Conservation (phyloP, 179 eudicot species). For the Amaranthus tricolor region DNA sequence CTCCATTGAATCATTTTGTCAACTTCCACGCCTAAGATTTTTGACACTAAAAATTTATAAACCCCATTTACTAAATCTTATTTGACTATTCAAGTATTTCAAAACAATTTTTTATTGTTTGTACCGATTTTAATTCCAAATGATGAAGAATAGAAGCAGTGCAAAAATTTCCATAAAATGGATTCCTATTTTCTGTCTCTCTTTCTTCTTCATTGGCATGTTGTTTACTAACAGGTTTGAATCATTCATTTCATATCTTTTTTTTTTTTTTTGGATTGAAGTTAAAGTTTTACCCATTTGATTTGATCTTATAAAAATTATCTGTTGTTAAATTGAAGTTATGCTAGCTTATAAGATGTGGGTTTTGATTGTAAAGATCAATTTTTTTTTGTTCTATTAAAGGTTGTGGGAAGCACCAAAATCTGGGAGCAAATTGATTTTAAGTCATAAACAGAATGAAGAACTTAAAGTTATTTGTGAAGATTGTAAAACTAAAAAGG, state of each 20-base stretch:
- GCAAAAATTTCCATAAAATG: constrained; percentile 63
- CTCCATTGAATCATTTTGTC: background rate
- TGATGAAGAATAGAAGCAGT: constrained; percentile 57
- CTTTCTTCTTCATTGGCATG: constrained; percentile 71
- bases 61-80: background rate
- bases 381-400: background rate
- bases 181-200: constrained; percentile 61
- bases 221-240: constrained; percentile 72
- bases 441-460: constrained; percentile 53
- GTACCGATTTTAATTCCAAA: background rate
- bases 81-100: no score
- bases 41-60: background rate
- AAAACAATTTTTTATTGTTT: background rate
- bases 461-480: constrained; percentile 59
- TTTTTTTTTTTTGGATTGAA: background rate
- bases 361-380: background rate
- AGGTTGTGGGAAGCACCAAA: constrained; percentile 70
- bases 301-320: constrained; percentile 3
- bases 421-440: constrained; percentile 51
- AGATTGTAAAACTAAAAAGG: constrained; percentile 34
- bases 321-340: constrained; percentile 6
- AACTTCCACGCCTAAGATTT: background rate
- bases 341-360: constrained; percentile 13
- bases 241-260: background rate
- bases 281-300: background rate